phyloP scores from a whole-genome alignment of 768 basidiomycete genomes.

The Leccinum sublutescens region DNA sequence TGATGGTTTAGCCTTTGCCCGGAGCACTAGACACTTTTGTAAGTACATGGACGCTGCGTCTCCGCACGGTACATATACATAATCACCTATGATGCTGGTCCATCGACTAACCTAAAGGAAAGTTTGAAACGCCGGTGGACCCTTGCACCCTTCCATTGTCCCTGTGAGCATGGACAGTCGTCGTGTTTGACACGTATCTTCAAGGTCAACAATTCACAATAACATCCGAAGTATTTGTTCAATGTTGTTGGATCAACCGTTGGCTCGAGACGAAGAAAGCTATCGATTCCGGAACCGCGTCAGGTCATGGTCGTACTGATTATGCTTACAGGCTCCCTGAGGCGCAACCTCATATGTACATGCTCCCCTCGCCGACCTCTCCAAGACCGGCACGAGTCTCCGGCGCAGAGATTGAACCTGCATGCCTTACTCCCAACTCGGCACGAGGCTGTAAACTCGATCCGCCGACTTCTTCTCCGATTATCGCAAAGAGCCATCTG shows the following conservation, averaged over 20 bases:
- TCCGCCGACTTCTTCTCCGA: slow-evolving; percentile 25
- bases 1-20: not conserved
- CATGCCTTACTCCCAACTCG: slow-evolving; percentile 14
- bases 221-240: not conserved
- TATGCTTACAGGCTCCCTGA: not conserved
- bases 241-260: no score
- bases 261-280: not conserved
- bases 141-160: not conserved
- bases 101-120: not conserved
- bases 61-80: not conserved
- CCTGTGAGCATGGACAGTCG: not conserved
- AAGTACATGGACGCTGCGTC: not conserved
- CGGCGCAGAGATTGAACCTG: not conserved
- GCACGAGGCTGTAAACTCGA: slow-evolving; percentile 6
- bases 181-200: not conserved
- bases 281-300: not conserved
- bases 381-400: slow-evolving; percentile 13
- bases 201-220: not conserved
- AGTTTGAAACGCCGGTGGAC: not conserved
- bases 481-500: slow-evolving; percentile 33
- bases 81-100: not conserved
- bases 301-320: not conserved
- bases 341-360: slow-evolving; percentile 44
- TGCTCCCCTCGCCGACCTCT: slow-evolving; percentile 47
- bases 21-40: not conserved